Conservation (phyloP, 1,284 basidiomycete species). For the Coniophora puteana region DNA sequence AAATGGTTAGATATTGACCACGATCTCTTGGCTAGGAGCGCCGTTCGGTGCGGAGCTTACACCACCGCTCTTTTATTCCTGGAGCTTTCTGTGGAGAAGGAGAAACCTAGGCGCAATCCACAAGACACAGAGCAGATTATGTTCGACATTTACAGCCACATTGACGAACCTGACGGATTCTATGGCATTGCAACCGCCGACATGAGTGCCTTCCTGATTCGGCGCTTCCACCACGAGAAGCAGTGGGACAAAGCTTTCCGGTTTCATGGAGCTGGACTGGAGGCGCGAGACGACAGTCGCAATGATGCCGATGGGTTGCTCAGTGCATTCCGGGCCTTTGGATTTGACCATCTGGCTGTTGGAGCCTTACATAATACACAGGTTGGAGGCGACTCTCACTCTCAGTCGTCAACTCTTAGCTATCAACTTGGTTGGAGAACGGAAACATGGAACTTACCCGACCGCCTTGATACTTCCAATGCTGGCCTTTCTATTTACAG, state of each 20-base stretch:
- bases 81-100: conserved; percentile 56
- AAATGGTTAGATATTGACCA: conserved; percentile 85
- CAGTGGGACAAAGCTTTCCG: conserved; percentile 90
- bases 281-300: conserved; percentile 45
- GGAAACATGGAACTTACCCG: conserved; percentile 89
- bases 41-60: conserved; percentile 78
- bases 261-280: conserved; percentile 83
- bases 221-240: conserved; percentile 87
- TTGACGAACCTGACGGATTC: conserved; percentile 97
- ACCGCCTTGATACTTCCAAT: conserved; percentile 40
- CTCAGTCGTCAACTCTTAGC: conserved; percentile 47
- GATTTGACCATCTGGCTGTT: conserved; percentile 81
- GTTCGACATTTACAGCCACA: conserved; percentile 90
- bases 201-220: conserved; percentile 73
- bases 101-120: too few species aligned
- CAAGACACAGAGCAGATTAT: conserved; percentile 64
- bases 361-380: conserved; percentile 47
- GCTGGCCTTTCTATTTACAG: conserved; percentile 69
- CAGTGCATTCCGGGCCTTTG: conserved; percentile 80
- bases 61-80: conserved; percentile 89
- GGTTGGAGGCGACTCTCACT: conserved; percentile 29
- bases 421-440: conserved; percentile 89
- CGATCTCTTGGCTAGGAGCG: conserved; percentile 67
- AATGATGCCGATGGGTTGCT: conserved; percentile 56
- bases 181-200: conserved; percentile 87